Percentiles rank a stretch among this genome's conserved stretches.
Evolutionary conservation across 192 early-diverging fungal species (phyloP).

Genomic region (Podila clonocystis): DNA sequence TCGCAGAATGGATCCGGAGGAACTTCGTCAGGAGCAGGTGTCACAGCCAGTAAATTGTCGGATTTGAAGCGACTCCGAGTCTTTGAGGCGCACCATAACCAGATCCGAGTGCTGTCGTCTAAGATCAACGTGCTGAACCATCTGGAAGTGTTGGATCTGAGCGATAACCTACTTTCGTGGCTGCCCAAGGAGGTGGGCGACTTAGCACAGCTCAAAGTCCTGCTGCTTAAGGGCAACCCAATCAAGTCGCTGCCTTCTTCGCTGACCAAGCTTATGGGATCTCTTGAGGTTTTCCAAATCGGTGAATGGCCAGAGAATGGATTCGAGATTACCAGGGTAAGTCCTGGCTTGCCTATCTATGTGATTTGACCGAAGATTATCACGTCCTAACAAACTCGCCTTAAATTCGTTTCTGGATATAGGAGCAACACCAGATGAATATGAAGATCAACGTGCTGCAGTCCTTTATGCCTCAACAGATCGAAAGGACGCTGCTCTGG

Average conservation of each 20-base stretch:
- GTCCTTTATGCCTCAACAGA: slow-evolving; percentile 51
- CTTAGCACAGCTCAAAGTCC: slow-evolving; percentile 30
- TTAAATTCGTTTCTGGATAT: neutral
- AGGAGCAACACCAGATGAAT: slow-evolving; percentile 46
- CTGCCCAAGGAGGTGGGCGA: slow-evolving; percentile 53
- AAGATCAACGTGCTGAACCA: slow-evolving; percentile 50
- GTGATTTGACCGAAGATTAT: neutral
- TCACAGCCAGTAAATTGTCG: slow-evolving; percentile 45
- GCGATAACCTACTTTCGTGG: slow-evolving; percentile 43
- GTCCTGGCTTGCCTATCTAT: neutral
- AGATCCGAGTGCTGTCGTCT: slow-evolving; percentile 55
- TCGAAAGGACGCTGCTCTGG: slow-evolving; percentile 54
- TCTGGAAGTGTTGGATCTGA: slow-evolving; percentile 49
- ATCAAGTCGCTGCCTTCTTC: slow-evolving; percentile 52
- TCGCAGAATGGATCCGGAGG: slow-evolving; percentile 9
- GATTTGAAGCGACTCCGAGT: slow-evolving; percentile 47
- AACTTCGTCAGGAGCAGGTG: slow-evolving; percentile 16
- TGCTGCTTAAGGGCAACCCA: slow-evolving; percentile 51
- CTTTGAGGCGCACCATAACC: slow-evolving; percentile 56
- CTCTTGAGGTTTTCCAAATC: slow-evolving; percentile 53
- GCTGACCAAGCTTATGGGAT: slow-evolving; percentile 45
- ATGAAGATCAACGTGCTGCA: slow-evolving; percentile 54
- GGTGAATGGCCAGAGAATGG: slow-evolving; percentile 58
- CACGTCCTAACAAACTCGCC: too few relatives aligned
- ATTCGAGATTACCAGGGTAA: slow-evolving; percentile 51